phyloP scores from a whole-genome alignment of 768 basidiomycete species.

The Cystofilobasidium ferigula region DNA sequence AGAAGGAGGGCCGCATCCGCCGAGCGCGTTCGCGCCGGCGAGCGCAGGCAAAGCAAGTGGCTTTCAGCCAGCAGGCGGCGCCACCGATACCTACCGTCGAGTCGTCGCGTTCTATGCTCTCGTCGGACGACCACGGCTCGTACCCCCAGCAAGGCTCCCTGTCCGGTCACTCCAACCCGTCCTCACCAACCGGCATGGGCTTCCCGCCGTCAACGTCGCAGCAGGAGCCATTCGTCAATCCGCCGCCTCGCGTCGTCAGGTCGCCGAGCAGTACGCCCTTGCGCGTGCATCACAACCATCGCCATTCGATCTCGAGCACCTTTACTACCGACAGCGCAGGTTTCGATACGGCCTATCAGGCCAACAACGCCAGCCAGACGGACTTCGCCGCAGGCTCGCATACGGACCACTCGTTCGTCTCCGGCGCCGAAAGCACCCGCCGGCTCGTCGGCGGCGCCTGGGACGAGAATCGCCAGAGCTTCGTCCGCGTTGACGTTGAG shows the following conservation, averaged over 20 bases:
- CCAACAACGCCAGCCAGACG: background rate
- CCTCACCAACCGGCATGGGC: background rate
- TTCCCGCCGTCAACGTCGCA: background rate
- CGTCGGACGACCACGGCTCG: background rate
- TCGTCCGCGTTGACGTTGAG: conserved; percentile 21
- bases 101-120: background rate
- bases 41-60: conserved; percentile 1
- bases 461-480: conserved; percentile 22
- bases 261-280: background rate
- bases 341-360: background rate
- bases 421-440: conserved; percentile 13
- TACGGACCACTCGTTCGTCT: conserved; percentile 3
- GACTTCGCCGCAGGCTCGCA: background rate
- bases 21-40: conserved; percentile 44
- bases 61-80: no score
- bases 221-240: background rate
- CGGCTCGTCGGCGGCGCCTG: conserved; percentile 23
- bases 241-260: background rate
- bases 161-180: no score
- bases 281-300: background rate
- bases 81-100: background rate
- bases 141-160: background rate
- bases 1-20: conserved; percentile 53
- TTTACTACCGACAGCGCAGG: conserved; percentile 4
- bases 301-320: conserved; percentile 6